Evolutionary conservation across 345 rosid genomes (phyloP).

Genomic region (Populus deltoides): DNA sequence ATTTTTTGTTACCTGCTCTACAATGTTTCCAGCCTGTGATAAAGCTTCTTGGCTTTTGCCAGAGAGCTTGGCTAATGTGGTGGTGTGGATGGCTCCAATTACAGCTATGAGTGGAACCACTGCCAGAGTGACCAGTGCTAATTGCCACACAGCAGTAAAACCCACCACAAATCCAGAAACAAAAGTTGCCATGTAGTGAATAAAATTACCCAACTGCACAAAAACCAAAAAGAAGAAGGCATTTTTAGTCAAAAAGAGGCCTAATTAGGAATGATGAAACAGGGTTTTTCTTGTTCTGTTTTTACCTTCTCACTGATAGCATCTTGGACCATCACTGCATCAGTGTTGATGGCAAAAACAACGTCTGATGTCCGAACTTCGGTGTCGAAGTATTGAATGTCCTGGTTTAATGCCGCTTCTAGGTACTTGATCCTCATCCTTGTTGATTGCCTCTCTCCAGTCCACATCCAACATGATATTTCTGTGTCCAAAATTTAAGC

Average conservation of each 20-base stretch:
- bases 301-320: conserved; percentile 96
- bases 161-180: conserved; percentile 95
- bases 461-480: conserved; percentile 99
- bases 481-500: conserved; percentile 42
- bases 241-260: neutral
- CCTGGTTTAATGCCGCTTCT: conserved; percentile 93
- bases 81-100: conserved; percentile 81
- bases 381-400: conserved; percentile 88
- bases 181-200: conserved; percentile 90
- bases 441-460: conserved; percentile 94
- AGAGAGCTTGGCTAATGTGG: conserved; percentile 70
- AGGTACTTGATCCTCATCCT: conserved; percentile 96
- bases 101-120: conserved; percentile 96
- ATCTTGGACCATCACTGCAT: conserved; percentile 95
- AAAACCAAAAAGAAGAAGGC: neutral
- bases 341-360: conserved; percentile 81
- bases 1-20: conserved; percentile 66
- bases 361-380: conserved; percentile 94
- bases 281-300: neutral
- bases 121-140: conserved; percentile 89
- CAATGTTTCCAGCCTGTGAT: conserved; percentile 87
- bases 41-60: conserved; percentile 80
- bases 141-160: conserved; percentile 97
- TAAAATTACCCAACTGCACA: conserved; percentile 90
- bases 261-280: conserved; percentile 3